Conservation (phyloP, 2,329 filamentous ascomycete genomes). For the Talaromyces funiculosus region DNA sequence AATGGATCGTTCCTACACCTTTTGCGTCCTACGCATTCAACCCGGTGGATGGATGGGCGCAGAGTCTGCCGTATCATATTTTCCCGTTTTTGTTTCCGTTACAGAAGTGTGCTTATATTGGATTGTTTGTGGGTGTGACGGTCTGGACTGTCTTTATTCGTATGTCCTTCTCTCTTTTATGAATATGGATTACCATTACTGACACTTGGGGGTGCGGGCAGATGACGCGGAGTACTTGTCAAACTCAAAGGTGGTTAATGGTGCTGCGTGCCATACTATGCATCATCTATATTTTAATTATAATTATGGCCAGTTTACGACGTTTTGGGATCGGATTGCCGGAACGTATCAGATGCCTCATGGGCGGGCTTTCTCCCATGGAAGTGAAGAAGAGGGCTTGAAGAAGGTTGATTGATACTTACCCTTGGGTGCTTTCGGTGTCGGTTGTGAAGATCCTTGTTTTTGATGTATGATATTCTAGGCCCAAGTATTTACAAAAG, state of each 20-base stretch:
- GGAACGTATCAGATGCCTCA: slow-evolving; percentile 58
- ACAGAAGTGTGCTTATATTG: slow-evolving; percentile 73
- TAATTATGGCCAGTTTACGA: slow-evolving; percentile 86
- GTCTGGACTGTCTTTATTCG: slow-evolving; percentile 82
- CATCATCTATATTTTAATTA: slow-evolving; percentile 75
- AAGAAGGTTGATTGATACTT: neutral
- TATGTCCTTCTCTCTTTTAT: neutral
- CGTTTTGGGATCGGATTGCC: slow-evolving; percentile 72
- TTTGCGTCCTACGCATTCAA: slow-evolving; percentile 81
- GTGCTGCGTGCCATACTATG: slow-evolving; percentile 88
- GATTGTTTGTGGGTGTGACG: slow-evolving; percentile 76
- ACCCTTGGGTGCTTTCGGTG: neutral
- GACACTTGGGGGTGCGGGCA: neutral
- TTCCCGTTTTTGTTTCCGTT: slow-evolving; percentile 80
- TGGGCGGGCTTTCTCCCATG: slow-evolving; percentile 13
- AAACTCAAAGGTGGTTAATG: slow-evolving; percentile 75
- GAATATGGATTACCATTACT: too few relatives aligned
- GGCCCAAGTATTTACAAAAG: neutral
- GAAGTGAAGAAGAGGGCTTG: neutral
- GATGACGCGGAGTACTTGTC: slow-evolving; percentile 80
- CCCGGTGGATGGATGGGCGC: slow-evolving; percentile 74
- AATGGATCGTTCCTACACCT: slow-evolving; percentile 89
- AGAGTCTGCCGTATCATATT: slow-evolving; percentile 76
- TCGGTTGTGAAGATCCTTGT: neutral
- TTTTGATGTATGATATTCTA: neutral